A percentile compares a stretch with the other conserved stretches of the same genome.
These are phyloP conservation scores for Lyophyllum shimeji DNA, from an alignment of 768 basidiomycete species.

Conservation along the genomic window DNA sequence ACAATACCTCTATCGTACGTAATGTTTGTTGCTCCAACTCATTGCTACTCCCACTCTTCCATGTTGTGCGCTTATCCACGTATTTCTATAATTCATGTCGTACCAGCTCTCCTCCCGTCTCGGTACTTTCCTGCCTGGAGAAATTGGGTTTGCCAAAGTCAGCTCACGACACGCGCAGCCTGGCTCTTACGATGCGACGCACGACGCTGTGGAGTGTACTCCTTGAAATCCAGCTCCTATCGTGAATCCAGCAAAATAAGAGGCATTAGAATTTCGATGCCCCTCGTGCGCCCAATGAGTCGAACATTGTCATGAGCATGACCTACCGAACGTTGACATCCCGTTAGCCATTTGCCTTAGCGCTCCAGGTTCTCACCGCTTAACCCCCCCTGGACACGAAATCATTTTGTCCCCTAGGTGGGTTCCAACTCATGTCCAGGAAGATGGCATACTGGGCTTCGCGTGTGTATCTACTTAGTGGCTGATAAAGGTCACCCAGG, in stretches of 20 bases:
- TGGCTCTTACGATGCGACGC: too few relatives aligned
- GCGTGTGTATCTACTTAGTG: too few relatives aligned
- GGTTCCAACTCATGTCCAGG: too few relatives aligned
- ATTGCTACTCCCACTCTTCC: neutral
- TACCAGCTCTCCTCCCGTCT: neutral
- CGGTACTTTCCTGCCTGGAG: neutral
- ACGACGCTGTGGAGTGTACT: neutral
- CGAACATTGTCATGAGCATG: neutral
- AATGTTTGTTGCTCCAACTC: neutral
- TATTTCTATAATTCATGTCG: neutral
- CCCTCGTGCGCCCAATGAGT: neutral
- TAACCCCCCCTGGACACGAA: too few relatives aligned
- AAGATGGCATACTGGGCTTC: too few relatives aligned
- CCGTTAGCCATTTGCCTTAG: too few relatives aligned
- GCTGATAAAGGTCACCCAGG: too few relatives aligned
- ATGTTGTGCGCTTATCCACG: neutral
- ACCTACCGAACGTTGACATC: too few relatives aligned
- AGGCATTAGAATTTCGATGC: too few relatives aligned
- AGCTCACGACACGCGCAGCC: neutral
- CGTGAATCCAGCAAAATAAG: too few relatives aligned
- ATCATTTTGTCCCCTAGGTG: too few relatives aligned
- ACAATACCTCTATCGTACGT: neutral
- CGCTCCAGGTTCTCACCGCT: too few relatives aligned
- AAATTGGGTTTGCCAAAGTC: neutral
- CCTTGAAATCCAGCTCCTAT: slow-evolving; percentile 43